Percentiles rank a stretch among this genome's conserved stretches.
Conservation (phyloP, 2,329 filamentous ascomycete genomes). For the Epichloe typhina region DNA sequence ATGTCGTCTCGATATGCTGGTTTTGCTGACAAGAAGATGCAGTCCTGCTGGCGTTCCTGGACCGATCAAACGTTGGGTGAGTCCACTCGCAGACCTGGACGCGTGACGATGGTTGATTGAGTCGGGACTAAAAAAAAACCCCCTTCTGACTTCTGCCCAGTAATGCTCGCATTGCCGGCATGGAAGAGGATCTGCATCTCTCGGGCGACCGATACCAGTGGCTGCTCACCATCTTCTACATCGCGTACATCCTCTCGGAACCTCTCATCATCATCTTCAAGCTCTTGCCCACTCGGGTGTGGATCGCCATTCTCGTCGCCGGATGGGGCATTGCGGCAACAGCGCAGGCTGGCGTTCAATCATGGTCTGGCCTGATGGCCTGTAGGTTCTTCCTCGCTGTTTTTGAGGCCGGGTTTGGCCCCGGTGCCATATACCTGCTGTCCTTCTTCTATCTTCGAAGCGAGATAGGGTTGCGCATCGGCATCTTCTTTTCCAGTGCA, state of each 20-base stretch:
- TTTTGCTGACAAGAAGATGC: background rate
- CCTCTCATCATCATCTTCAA: conserved; percentile 8
- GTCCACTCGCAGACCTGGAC: background rate
- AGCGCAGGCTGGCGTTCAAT: conserved; percentile 30
- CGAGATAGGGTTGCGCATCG: conserved; percentile 20
- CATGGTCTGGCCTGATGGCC: conserved; percentile 30
- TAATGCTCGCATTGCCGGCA: conserved; percentile 12
- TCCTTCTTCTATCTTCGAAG: conserved; percentile 23
- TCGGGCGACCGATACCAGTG: conserved; percentile 10
- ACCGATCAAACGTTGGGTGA: conserved; percentile 11
- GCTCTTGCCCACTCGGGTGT: conserved; percentile 4
- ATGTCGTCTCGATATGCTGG: background rate
- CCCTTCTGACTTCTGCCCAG: conserved; percentile 1
- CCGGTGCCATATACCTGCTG: conserved; percentile 20
- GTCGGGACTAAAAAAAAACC: background rate
- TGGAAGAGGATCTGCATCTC: conserved; percentile 10
- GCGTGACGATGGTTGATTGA: background rate
- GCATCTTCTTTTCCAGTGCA: conserved; percentile 38
- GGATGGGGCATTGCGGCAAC: conserved; percentile 13
- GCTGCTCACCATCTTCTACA: conserved; percentile 13
- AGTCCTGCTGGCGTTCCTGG: conserved; percentile 11
- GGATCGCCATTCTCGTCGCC: conserved; percentile 4
- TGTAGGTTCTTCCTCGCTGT: conserved; percentile 28
- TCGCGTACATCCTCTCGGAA: conserved; percentile 9
- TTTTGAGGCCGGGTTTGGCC: conserved; percentile 19